Evolutionary conservation across 2,329 filamentous ascomycete species (phyloP).

Genomic region (Clarireedia homoeocarpa): DNA sequence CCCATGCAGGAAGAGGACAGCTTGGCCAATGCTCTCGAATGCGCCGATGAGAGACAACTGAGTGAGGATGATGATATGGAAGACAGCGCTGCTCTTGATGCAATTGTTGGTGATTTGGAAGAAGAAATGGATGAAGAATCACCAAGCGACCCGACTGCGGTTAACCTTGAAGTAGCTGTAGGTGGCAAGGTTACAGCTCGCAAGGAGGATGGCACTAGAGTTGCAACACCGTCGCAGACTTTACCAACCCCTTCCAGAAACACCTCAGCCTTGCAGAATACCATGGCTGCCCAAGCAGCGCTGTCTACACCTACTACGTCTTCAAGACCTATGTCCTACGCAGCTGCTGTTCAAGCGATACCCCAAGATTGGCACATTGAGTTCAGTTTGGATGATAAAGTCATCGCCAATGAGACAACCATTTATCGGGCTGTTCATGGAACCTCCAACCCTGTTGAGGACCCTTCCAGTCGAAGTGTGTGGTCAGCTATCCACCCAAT

Average conservation of each 20-base stretch:
- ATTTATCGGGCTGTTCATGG: constrained; percentile 87
- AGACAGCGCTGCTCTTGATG: constrained; percentile 62
- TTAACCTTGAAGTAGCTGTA: constrained; percentile 83
- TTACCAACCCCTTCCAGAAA: constrained; percentile 37
- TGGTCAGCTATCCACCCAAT: constrained; percentile 90
- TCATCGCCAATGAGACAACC: constrained; percentile 84
- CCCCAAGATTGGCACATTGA: constrained; percentile 97
- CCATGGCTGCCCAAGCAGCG: constrained; percentile 28
- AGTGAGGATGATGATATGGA: constrained; percentile 64
- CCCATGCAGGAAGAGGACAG: constrained; percentile 53
- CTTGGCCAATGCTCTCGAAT: constrained; percentile 70
- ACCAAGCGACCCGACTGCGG: constrained; percentile 75
- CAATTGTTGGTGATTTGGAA: constrained; percentile 85
- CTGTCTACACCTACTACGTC: constrained; percentile 39
- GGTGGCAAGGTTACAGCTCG: constrained; percentile 84
- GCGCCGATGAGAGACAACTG: constrained; percentile 83
- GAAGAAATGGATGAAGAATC: constrained; percentile 70
- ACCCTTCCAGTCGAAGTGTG: constrained; percentile 65
- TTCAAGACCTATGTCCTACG: constrained; percentile 69
- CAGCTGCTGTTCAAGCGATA: constrained; percentile 69
- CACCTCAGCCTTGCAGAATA: constrained; percentile 32
- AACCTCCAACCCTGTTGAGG: constrained; percentile 47
- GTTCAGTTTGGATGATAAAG: constrained; percentile 78
- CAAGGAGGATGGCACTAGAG: constrained; percentile 82
- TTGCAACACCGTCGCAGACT: constrained; percentile 70